Conservation (phyloP, 257 asterid genomes). For the Scutellaria baicalensis region DNA sequence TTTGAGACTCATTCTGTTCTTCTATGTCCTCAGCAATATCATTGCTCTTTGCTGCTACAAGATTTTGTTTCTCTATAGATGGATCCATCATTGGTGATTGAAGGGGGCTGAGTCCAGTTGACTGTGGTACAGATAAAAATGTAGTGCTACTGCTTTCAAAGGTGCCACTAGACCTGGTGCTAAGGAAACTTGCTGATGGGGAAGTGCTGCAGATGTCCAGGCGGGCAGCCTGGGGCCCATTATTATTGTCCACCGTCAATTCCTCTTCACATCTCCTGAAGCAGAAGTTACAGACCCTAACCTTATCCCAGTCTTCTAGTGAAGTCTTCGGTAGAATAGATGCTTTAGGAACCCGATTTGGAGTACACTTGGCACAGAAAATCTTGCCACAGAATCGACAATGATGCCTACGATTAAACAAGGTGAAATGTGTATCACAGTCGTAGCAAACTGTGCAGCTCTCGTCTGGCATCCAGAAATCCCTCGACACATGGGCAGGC, state of each 20-base stretch:
- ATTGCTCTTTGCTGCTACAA: conserved; percentile 23
- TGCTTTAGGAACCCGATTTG: conserved; percentile 60
- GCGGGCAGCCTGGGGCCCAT: conserved; percentile 39
- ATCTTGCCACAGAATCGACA: conserved; percentile 90
- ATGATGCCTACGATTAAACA: conserved; percentile 90
- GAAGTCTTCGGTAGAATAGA: conserved; percentile 25
- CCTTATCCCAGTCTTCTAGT: conserved; percentile 57
- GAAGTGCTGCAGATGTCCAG: conserved; percentile 47
- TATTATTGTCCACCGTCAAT: conserved; percentile 25
- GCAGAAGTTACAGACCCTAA: conserved; percentile 83
- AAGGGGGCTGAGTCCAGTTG: conserved; percentile 47
- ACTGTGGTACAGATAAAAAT: conserved; percentile 50
- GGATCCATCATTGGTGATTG: conserved; percentile 54
- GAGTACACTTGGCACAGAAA: conserved; percentile 83
- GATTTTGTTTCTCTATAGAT: conserved; percentile 38
- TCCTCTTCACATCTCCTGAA: conserved; percentile 70
- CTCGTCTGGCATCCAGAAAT: conserved; percentile 98
- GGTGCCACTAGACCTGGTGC: conserved; percentile 80
- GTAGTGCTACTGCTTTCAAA: conserved; percentile 55
- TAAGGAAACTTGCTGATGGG: conserved; percentile 74
- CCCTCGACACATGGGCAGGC: conserved; percentile 77
- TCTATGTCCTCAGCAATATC: conserved; percentile 29
- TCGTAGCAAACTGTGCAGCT: conserved; percentile 97
- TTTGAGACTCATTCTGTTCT: conserved; percentile 28
- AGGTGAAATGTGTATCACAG: conserved; percentile 80